Evolutionary conservation across 805 yeast genomes (phyloP).

Genomic region (Hanseniaspora meyeri): DNA sequence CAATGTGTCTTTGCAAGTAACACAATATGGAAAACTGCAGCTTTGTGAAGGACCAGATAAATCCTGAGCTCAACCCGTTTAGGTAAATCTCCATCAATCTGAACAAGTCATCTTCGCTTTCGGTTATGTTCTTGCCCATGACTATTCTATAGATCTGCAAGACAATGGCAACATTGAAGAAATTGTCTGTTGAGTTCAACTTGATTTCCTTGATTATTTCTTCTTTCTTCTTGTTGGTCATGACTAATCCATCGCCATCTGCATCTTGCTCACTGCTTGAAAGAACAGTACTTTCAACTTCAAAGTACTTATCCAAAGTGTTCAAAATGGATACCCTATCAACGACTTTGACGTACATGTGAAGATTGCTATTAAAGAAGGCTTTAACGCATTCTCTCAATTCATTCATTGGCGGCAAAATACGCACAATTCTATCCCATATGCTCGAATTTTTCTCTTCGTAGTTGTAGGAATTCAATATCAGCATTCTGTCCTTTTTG

Average conservation of each 20-base stretch:
- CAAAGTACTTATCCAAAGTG: conserved; percentile 6
- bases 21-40: conserved; percentile 22
- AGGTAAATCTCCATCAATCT: conserved; percentile 6
- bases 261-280: not conserved
- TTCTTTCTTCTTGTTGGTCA: not conserved
- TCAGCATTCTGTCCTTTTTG: conserved; percentile 8
- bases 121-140: conserved; percentile 2
- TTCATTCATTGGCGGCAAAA: conserved; percentile 4
- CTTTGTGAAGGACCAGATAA: conserved; percentile 18
- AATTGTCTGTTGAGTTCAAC: not conserved
- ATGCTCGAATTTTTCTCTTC: not conserved
- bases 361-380: conserved; percentile 6
- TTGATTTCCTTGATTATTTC: not conserved
- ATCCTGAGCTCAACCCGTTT: conserved; percentile 7
- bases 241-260: not conserved
- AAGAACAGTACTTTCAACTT: not conserved
- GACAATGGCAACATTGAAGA: conserved; percentile 8
- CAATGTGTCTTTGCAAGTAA: conserved; percentile 16
- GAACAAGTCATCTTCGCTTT: conserved; percentile 8
- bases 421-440: conserved; percentile 1
- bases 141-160: conserved; percentile 13
- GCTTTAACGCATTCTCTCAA: conserved; percentile 3
- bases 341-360: conserved; percentile 4
- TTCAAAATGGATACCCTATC: conserved; percentile 5
- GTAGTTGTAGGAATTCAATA: not conserved